Base-by-base conservation (phyloP, 2,329 filamentous ascomycete genomes). In the Pseudonectria buxi region DNA sequence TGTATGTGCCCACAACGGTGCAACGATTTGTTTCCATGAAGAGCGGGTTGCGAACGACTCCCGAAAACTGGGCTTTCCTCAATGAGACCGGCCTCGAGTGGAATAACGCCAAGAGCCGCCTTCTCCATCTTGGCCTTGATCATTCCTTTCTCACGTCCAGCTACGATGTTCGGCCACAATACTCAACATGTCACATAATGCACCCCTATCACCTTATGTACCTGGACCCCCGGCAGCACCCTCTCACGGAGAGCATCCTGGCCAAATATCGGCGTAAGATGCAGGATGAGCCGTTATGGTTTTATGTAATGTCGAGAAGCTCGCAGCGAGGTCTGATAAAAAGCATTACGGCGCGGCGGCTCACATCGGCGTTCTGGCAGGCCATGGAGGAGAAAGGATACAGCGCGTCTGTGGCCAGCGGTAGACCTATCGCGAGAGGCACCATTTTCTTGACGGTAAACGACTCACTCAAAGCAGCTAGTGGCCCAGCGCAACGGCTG, bases 151-250 rank as follows among this genome's bases (percentile, higher is more conserved):
- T 55, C 4, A 15, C 33, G 9, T 33, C 35, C 4, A 28, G 42
- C 6, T 58, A 55, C 32, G 35, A 41, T 22, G 44, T 53, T 32
- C 43, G 35, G 3, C 26, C 62, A 7, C 45, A 44, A 13, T 58
- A 54, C 32, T 52, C 46, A 14, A 37, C 50, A 9, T 33, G 38
- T 7, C 55, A 65, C 41, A 43, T 59, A 35, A 42, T 65, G 30
- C 49, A 57, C 22, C 54, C 56, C 4, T 53, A 54, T 37, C 51
- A 64, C 35, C 42, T 59, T 11, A 45, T 45, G 6, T 61, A 51
- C 36, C 50, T 67, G 14, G 51, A 53, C 6, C 51, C 56, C 2
- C 47, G 49, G 9, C 58, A 55, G 6, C 57, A 65, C 32, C 54
- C 63, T 1, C 39, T 62, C 14, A 38, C 44, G 4, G 43, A 51